Evolutionary conservation across 2,329 filamentous ascomycete genomes (phyloP), one percentile per base, ranked within the genome.

Genomic region (Paraconiothyrium sp.): DNA sequence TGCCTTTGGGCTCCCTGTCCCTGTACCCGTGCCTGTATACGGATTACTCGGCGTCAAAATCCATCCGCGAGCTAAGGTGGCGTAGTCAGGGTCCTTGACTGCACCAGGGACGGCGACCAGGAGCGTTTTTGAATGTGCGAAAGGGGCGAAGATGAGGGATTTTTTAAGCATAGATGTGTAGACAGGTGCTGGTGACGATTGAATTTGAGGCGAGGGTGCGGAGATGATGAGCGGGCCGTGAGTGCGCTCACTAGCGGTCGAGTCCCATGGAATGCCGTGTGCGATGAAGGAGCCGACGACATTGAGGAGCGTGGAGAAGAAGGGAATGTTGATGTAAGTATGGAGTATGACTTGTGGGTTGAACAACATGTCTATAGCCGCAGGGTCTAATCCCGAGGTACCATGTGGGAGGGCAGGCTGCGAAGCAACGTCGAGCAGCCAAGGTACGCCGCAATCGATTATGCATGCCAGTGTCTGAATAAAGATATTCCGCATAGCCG

Each of bases 401-500:
- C 10, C 57, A 32, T 1, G 60, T 69, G 4, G 68, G 65, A 51
- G 71, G 65, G 2, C 77, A 70, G 30, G 69, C 71, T 7, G 69
- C 62, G 54, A 72, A 73, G 2, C n/a, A 1, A 80, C 67, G 27
- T 80, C 75, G 14, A 74, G 63, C 11, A 80, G 67, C 78, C 78
- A 82, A 39, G 76, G 66, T 0, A 78, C 66, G 2, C 80, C 80
- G 64, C 78, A 80, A 10, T 76, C 72, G 57, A 81, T 74, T 1
- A 78, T 68, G 63, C 79, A 81, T 2, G 78, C 77, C 2, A 82
- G 69, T 4, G 78, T 80, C 57, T 81, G 77, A 14, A 76, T 71
- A 67, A 80, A 82, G 4, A 79, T 74, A 41, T 80, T 80, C n/a
- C 71, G 69, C 71, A 81, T 77, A 2, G 74, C 68, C 14, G 77